These are phyloP conservation scores for Fusarium brachygibbosum DNA, from an alignment of 2,329 filamentous ascomycete genomes.

Conservation along the genomic window DNA sequence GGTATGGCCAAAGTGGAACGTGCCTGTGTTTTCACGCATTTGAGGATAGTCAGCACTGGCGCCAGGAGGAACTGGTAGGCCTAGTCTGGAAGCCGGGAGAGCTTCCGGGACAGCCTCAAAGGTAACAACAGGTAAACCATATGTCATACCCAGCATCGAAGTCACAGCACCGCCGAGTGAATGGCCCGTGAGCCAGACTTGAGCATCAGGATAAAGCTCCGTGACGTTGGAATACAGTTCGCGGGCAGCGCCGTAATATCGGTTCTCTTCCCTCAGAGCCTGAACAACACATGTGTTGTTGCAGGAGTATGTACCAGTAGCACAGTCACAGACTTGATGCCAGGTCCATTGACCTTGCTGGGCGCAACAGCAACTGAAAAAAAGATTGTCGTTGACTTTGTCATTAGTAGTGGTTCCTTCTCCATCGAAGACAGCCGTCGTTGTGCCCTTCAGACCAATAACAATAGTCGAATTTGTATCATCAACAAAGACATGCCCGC, in stretches of 20 bases:
- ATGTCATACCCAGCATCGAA: conserved; percentile 90
- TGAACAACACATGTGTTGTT: conserved; percentile 90
- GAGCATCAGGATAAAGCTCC: conserved; percentile 84
- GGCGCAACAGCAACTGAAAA: conserved; percentile 97
- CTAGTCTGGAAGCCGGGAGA: conserved; percentile 84
- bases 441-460: conserved; percentile 93
- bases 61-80: conserved; percentile 86
- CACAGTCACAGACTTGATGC: conserved; percentile 94
- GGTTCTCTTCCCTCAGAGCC: conserved; percentile 83
- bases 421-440: conserved; percentile 93
- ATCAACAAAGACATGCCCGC: conserved; percentile 93
- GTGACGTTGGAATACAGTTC: conserved; percentile 95
- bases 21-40: conserved; percentile 77
- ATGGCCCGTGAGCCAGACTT: conserved; percentile 92
- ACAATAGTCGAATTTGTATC: conserved; percentile 87
- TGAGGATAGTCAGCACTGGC: conserved; percentile 79
- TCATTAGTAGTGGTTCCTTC: conserved; percentile 97
- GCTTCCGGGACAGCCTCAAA: conserved; percentile 96
- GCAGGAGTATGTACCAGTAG: conserved; percentile 86
- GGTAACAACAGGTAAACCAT: conserved; percentile 89
- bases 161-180: conserved; percentile 91
- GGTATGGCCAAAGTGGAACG: conserved; percentile 94
- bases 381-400: conserved; percentile 97
- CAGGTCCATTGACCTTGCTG: conserved; percentile 92
- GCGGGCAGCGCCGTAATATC: conserved; percentile 90